These are phyloP conservation scores for Leucogyrophana mollusca DNA, from an alignment of 768 basidiomycete species.

Conservation along the genomic window DNA sequence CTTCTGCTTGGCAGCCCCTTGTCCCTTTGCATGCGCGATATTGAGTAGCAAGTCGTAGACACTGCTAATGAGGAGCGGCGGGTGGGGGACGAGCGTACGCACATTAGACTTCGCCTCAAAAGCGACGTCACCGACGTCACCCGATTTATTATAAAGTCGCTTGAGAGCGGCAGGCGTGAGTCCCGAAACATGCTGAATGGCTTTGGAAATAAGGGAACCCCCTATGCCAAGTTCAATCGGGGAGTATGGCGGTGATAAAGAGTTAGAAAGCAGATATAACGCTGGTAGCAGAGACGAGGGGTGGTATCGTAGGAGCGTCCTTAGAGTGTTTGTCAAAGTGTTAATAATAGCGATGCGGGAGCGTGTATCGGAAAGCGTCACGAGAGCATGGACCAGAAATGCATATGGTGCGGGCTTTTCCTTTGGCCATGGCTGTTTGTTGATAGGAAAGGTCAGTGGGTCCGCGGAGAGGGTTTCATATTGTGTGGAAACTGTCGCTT, in stretches of 20 bases:
- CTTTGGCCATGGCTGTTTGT: constrained; percentile 40
- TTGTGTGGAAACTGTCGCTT: constrained; percentile 1
- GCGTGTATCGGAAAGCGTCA: constrained; percentile 59
- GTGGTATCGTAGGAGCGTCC: constrained; percentile 63
- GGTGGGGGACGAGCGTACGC: constrained; percentile 70
- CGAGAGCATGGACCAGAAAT: constrained; percentile 66
- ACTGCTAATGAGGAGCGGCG: constrained; percentile 58
- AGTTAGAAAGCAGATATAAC: constrained; percentile 80
- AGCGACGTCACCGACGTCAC: constrained; percentile 89
- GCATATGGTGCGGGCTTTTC: constrained; percentile 56
- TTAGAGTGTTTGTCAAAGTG: constrained; percentile 71
- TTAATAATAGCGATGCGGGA: constrained; percentile 72
- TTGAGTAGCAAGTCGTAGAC: constrained; percentile 70
- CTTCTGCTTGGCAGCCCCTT: constrained; percentile 74
- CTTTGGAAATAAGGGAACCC: constrained; percentile 61
- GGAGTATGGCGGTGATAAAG: constrained; percentile 72
- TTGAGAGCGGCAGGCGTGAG: constrained; percentile 55
- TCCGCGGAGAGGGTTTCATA: constrained; percentile 44
- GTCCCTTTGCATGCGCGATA: constrained; percentile 68
- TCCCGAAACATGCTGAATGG: constrained; percentile 74
- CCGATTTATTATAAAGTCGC: constrained; percentile 66
- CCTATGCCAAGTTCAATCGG: constrained; percentile 72
- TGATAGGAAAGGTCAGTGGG: constrained; percentile 43
- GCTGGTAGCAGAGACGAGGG: constrained; percentile 71
- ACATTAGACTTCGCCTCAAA: constrained; percentile 77